Evolutionary conservation across 2,329 filamentous ascomycete species (phyloP), one percentile per base, ranked within the genome.

Genomic region (Trematosphaeria pertusa): DNA sequence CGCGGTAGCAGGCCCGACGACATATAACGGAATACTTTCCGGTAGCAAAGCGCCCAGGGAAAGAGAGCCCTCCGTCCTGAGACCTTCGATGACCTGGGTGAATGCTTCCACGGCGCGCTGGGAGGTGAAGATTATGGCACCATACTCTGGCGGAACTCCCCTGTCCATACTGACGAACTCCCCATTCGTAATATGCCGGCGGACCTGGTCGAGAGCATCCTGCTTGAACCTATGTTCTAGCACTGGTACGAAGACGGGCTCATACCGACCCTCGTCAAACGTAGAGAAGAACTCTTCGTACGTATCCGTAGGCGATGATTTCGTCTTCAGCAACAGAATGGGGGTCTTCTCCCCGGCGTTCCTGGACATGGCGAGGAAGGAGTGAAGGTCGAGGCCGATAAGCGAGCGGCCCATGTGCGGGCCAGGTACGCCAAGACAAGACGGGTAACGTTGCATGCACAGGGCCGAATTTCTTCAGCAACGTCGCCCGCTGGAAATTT

Each of bases 31-130:
- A 69, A 67, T 82, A 62, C 58, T 81, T 71, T 52, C 50, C 28
- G 76, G 73, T 14, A 76, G 73, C 22, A 76, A 55, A 31, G 66
- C 49, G n/a, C 70, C 61, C 10, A 72, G 32, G 33, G 38, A 37
- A 28, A 53, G 41, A 14, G 37, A 32, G 36, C 43, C 46, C 19
- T 61, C 56, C 71, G 71, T 73, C 64, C 74, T 73, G 18, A 82
- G 75, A 22, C 83, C 80, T 11, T 80, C 73, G 0, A 91, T 79
- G 7, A 90, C 73, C 35, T 80, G 75, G 3, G 82, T 75, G 61
- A 94, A 91, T 0, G 87, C 88, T 67, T 94, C 90, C 2, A 94
- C 89, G 1, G 90, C 88, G 37, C 89, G 81, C 68, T 94, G 90
- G 6, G 88, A 92, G 1, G 89, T 94, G 65, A 94, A 93, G 38